A percentile compares a stretch with the other conserved stretches of the same genome.
Evolutionary conservation across 306 rosid genomes (phyloP).

Genomic region (Begonia loranthoides): DNA sequence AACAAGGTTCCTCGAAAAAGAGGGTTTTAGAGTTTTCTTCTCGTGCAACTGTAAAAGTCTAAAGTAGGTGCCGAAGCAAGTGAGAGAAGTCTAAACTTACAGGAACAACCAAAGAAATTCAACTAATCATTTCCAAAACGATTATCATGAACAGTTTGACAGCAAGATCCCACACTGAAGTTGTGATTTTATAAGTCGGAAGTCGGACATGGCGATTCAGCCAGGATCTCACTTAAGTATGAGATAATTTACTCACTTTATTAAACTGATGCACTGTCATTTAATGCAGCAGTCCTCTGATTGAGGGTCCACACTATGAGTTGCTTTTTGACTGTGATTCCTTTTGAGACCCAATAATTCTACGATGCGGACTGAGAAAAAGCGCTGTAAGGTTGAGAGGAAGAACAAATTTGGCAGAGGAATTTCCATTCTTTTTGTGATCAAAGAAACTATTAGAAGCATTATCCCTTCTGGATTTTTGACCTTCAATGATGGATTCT

Average conservation of each 20-base stretch:
- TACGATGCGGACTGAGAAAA: neutral
- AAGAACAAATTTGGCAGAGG: slow-evolving; percentile 37
- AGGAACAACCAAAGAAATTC: neutral
- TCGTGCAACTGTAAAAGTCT: too few species aligned
- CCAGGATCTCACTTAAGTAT: neutral
- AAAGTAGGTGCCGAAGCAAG: too few species aligned
- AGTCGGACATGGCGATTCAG: neutral
- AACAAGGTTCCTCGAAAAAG: neutral
- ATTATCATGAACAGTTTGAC: neutral
- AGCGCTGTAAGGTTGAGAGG: neutral
- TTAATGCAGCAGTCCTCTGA: too few species aligned
- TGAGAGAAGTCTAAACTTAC: neutral
- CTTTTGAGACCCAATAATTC: neutral
- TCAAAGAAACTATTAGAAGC: slow-evolving; percentile 69
- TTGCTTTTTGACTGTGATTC: too few species aligned
- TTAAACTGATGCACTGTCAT: too few species aligned
- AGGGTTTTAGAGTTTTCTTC: neutral
- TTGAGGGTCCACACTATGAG: too few species aligned
- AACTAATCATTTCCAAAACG: neutral
- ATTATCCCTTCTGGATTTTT: slow-evolving; percentile 50
- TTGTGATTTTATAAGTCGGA: neutral
- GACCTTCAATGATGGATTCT: slow-evolving; percentile 54
- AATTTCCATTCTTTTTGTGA: slow-evolving; percentile 24
- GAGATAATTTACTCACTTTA: too few species aligned
- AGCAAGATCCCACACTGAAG: neutral